Evolutionary conservation across 2,329 filamentous ascomycete genomes (phyloP).

Genomic region (Hypomyces perniciosus): DNA sequence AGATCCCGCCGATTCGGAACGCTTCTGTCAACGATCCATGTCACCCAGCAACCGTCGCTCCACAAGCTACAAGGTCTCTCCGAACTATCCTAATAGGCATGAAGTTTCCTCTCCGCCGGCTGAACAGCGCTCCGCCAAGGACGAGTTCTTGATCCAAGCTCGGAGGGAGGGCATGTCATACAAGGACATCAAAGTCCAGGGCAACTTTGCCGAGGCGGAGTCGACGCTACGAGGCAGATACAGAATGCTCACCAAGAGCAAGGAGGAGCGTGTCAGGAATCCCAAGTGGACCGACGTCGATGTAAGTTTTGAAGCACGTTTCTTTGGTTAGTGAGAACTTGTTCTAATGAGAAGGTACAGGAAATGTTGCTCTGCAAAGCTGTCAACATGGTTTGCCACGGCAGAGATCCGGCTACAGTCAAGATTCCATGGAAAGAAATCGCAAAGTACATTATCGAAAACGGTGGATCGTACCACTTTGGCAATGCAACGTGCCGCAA

Average conservation of each 20-base stretch:
- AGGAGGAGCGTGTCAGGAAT: conserved; percentile 56
- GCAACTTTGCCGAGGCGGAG: conserved; percentile 58
- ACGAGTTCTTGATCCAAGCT: conserved; percentile 47
- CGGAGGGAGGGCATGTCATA: conserved; percentile 57
- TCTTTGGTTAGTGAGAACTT: neutral
- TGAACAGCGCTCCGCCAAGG: conserved; percentile 15
- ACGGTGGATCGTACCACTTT: conserved; percentile 54
- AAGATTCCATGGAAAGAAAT: conserved; percentile 54
- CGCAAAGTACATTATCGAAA: conserved; percentile 43
- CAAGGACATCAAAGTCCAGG: conserved; percentile 51
- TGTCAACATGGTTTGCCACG: conserved; percentile 32
- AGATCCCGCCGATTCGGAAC: too few relatives aligned
- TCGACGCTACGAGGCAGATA: conserved; percentile 66
- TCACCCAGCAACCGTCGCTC: too few relatives aligned
- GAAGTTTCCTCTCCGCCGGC: neutral
- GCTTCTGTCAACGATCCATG: too few relatives aligned
- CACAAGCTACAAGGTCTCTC: too few relatives aligned
- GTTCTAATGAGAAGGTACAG: conserved; percentile 23
- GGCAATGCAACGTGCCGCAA: conserved; percentile 53
- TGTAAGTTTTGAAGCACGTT: conserved; percentile 43
- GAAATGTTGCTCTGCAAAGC: conserved; percentile 39
- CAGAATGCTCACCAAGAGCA: conserved; percentile 58
- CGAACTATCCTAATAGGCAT: too few relatives aligned
- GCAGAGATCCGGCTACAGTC: conserved; percentile 22
- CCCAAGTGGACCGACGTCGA: conserved; percentile 59